phyloP scores from a whole-genome alignment of 2,329 filamentous ascomycete genomes.

The Epichloe amarillans region DNA sequence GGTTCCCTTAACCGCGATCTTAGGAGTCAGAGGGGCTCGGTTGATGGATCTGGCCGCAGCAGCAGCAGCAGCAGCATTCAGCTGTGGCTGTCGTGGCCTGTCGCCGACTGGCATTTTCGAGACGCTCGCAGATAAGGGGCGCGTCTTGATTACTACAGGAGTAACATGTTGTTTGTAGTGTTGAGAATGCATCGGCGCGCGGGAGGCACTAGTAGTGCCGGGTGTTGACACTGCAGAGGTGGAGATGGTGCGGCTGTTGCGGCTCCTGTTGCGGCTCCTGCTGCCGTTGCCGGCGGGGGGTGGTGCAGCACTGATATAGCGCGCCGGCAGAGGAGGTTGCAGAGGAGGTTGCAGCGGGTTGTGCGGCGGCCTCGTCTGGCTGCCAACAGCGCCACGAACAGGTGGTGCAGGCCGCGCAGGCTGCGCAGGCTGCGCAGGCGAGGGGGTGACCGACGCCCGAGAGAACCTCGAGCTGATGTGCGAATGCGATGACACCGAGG shows the following conservation, averaged over 20 bases:
- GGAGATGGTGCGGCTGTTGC: background rate
- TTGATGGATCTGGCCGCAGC: constrained; percentile 40
- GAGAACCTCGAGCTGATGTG: background rate
- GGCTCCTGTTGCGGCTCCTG: background rate
- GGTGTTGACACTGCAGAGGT: background rate
- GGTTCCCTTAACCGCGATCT: constrained; percentile 35
- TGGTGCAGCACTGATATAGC: background rate
- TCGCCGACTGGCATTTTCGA: constrained; percentile 34
- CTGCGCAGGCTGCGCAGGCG: too few species aligned
- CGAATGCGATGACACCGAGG: background rate
- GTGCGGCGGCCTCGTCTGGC: background rate
- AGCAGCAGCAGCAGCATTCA: constrained; percentile 38
- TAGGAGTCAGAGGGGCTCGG: constrained; percentile 38
- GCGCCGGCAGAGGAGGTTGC: background rate
- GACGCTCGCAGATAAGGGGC: constrained; percentile 8
- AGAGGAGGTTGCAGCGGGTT: background rate
- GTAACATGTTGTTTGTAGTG: constrained; percentile 3
- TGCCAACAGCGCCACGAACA: background rate
- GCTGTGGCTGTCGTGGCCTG: constrained; percentile 53
- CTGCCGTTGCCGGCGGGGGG: background rate
- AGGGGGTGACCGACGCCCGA: too few species aligned
- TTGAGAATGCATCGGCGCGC: background rate
- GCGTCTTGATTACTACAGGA: background rate
- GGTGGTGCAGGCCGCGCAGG: too few species aligned
- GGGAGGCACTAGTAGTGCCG: background rate